These are phyloP conservation scores for Stephanodiscus triporus DNA, from an alignment of 108 stramenopile genomes.

Conservation along the genomic window DNA sequence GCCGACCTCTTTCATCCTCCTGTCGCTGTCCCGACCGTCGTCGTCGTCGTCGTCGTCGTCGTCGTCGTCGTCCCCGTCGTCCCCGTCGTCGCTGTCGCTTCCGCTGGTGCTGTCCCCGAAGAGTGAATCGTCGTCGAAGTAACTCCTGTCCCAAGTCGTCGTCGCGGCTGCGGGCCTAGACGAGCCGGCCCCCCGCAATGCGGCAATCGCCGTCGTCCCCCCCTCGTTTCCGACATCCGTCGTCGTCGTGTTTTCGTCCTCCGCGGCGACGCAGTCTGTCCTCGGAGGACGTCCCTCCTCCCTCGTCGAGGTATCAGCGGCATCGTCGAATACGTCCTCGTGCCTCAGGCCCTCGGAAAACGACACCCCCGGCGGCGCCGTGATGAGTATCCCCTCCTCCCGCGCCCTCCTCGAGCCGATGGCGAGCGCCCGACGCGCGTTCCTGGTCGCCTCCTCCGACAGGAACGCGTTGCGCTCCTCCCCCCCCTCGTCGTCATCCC, in stretches of 20 bases:
- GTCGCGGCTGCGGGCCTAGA: neutral
- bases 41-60: slow-evolving; percentile 24
- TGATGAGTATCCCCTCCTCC: slow-evolving; percentile 71
- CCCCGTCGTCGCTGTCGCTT: slow-evolving; percentile 36
- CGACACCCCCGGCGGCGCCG: slow-evolving; percentile 69
- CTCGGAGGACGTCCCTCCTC: neutral
- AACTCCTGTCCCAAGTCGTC: slow-evolving; percentile 55
- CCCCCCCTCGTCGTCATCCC: neutral
- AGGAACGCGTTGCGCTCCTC: slow-evolving; percentile 34
- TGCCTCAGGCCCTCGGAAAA: slow-evolving; percentile 70
- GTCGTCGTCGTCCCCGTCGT: slow-evolving; percentile 23
- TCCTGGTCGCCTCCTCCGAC: slow-evolving; percentile 54
- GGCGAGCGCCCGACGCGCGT: slow-evolving; percentile 55
- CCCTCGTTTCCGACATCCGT: slow-evolving; percentile 1
- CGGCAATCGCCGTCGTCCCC: neutral
- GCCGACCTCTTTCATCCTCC: neutral
- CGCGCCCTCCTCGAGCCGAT: slow-evolving; percentile 61
- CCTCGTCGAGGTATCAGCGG: slow-evolving; percentile 12
- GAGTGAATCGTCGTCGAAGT: slow-evolving; percentile 86
- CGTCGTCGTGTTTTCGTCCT: slow-evolving; percentile 5
- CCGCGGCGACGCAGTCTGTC: neutral
- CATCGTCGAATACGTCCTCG: slow-evolving; percentile 63
- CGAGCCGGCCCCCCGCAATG: neutral
- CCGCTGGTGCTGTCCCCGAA: slow-evolving; percentile 64
- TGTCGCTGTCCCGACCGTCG: slow-evolving; percentile 14